phyloP scores from a whole-genome alignment of 352 stramenopile genomes.

The Paralagenidium karlingii region DNA sequence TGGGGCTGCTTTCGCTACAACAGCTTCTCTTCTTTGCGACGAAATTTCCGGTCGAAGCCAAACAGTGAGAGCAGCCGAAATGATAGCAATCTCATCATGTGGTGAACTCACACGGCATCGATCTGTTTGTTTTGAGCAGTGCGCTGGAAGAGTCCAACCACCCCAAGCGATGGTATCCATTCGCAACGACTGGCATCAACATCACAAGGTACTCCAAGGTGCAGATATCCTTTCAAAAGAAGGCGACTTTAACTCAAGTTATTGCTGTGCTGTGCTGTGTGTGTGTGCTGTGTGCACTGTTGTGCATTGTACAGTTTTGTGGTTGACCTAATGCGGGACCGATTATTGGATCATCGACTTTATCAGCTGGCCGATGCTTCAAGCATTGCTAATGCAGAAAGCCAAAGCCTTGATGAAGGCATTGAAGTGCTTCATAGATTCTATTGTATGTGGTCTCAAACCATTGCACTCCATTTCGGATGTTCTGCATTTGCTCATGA shows the following conservation, averaged over 20 bases:
- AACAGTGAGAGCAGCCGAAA: slow-evolving; percentile 16
- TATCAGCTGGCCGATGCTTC: slow-evolving; percentile 21
- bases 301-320: slow-evolving; percentile 29
- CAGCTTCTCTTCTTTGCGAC: slow-evolving; percentile 69
- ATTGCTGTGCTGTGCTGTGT: not conserved
- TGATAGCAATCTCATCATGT: not conserved
- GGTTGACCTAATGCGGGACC: slow-evolving; percentile 57
- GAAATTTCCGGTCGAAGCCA: slow-evolving; percentile 60
- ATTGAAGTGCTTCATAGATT: slow-evolving; percentile 51
- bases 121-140: slow-evolving; percentile 10
- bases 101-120: not conserved
- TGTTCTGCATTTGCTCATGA: not conserved
- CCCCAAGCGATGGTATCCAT: slow-evolving; percentile 76
- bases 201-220: slow-evolving; percentile 38
- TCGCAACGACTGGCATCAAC: slow-evolving; percentile 79
- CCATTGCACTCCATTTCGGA: not conserved
- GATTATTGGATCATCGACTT: slow-evolving; percentile 59
- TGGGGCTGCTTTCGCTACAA: slow-evolving; percentile 64
- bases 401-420: slow-evolving; percentile 13
- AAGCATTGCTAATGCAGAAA: slow-evolving; percentile 6
- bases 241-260: not conserved
- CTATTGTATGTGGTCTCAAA: slow-evolving; percentile 36
- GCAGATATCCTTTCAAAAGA: too few relatives aligned
- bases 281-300: not conserved
- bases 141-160: slow-evolving; percentile 74